Evolutionary conservation across 2,329 filamentous ascomycete species (phyloP).

Genomic region (Clonostachys rosea): DNA sequence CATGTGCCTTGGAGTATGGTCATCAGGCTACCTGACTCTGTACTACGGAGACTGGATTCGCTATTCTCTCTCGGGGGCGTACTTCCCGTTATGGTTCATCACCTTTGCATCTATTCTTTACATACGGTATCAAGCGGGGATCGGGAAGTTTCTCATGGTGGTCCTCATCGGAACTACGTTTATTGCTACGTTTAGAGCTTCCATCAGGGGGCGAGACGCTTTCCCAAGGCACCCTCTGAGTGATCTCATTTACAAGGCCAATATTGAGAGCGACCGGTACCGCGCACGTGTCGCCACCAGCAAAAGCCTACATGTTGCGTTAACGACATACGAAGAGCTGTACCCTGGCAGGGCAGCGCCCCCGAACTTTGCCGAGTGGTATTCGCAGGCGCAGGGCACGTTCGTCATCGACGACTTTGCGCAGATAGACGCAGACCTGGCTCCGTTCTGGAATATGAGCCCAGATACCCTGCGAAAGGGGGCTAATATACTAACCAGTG

Average conservation of each 20-base stretch:
- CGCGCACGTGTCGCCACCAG: constrained; percentile 39
- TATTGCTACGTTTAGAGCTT: neutral
- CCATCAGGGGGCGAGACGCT: neutral
- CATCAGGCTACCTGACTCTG: constrained; percentile 9
- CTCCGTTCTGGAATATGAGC: constrained; percentile 72
- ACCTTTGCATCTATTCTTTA: constrained; percentile 35
- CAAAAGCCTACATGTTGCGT: constrained; percentile 38
- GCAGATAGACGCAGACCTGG: constrained; percentile 69
- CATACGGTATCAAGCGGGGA: constrained; percentile 35
- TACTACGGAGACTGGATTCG: constrained; percentile 40
- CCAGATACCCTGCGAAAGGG: constrained; percentile 64
- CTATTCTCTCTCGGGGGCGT: constrained; percentile 20
- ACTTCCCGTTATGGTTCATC: constrained; percentile 32
- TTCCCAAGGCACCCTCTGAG: constrained; percentile 37
- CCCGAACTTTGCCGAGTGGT: constrained; percentile 82
- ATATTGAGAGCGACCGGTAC: constrained; percentile 44
- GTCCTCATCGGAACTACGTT: constrained; percentile 30
- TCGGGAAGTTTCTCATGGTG: constrained; percentile 33
- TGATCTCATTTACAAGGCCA: constrained; percentile 41
- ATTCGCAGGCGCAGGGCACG: constrained; percentile 68
- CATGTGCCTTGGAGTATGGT: constrained; percentile 30
- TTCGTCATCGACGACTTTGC: constrained; percentile 76
- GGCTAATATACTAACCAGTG: constrained; percentile 29
- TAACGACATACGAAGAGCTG: constrained; percentile 42
- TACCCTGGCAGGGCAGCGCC: constrained; percentile 67